phyloP scores from a whole-genome alignment of 2,329 filamentous ascomycete species.

The Fusarium sp. region DNA sequence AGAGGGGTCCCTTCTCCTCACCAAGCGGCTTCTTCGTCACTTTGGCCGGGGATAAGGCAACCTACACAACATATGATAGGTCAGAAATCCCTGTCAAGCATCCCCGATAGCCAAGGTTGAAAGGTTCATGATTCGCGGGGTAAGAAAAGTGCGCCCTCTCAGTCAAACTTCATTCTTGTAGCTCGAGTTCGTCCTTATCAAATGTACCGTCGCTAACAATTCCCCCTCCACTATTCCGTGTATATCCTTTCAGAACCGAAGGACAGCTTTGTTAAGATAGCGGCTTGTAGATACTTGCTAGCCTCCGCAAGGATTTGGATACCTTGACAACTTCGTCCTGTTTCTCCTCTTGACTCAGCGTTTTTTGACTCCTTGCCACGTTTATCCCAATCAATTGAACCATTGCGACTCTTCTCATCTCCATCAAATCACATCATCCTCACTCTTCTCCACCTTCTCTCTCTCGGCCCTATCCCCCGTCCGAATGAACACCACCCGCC shows the following conservation, averaged over 20 bases:
- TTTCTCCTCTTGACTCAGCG: not conserved
- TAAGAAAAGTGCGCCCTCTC: constrained; percentile 30
- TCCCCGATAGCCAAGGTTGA: not conserved
- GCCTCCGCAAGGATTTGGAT: not conserved
- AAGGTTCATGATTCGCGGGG: constrained; percentile 15
- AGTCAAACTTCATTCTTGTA: not conserved
- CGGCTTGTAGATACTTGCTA: not conserved
- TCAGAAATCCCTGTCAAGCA: not conserved
- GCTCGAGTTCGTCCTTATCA: not conserved
- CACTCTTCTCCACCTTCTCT: constrained; percentile 25
- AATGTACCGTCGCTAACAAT: not conserved
- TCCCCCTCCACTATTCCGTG: not conserved
- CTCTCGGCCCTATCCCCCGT: constrained; percentile 12
- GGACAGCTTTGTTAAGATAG: not conserved
- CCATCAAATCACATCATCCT: constrained; percentile 30
- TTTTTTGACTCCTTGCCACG: not conserved
- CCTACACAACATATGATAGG: constrained; percentile 28
- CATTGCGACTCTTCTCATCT: not conserved
- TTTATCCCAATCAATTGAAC: constrained; percentile 2
- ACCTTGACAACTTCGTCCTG: constrained; percentile 5
- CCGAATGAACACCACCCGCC: constrained; percentile 36
- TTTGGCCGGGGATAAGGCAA: constrained; percentile 25
- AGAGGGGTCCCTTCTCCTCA: not conserved
- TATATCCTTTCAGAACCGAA: not conserved
- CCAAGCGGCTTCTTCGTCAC: constrained; percentile 15